Evolutionary conservation across 2,329 filamentous ascomycete species (phyloP).

Genomic region (Aspergillus hiratsukae): DNA sequence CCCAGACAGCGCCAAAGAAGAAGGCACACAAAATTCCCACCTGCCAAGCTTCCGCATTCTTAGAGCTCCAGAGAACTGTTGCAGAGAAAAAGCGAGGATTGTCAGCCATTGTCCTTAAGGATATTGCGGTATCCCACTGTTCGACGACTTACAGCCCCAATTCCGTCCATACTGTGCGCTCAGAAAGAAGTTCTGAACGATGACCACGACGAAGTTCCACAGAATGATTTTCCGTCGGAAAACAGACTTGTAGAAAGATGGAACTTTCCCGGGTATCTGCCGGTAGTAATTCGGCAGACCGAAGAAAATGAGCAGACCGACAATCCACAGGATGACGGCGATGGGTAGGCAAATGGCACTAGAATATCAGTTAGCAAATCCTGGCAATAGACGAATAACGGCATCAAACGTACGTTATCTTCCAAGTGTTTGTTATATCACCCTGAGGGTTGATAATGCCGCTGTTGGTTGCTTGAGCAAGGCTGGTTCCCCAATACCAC

Average conservation of each 20-base stretch:
- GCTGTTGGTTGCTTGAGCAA: slow-evolving; percentile 44
- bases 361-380: slow-evolving; percentile 18
- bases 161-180: slow-evolving; percentile 63
- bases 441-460: slow-evolving; percentile 37
- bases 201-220: slow-evolving; percentile 62
- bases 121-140: not conserved
- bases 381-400: no score
- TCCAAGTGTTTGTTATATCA: slow-evolving; percentile 40
- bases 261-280: slow-evolving; percentile 59
- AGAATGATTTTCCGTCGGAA: slow-evolving; percentile 60
- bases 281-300: slow-evolving; percentile 66
- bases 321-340: slow-evolving; percentile 52
- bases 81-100: not conserved
- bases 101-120: not conserved
- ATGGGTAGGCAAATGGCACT: slow-evolving; percentile 56
- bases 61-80: slow-evolving; percentile 53
- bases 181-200: slow-evolving; percentile 65
- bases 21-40: slow-evolving; percentile 49
- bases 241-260: slow-evolving; percentile 61
- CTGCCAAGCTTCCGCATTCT: slow-evolving; percentile 53
- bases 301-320: slow-evolving; percentile 53
- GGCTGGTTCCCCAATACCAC: slow-evolving; percentile 62
- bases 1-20: slow-evolving; percentile 56
- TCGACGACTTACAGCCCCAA: slow-evolving; percentile 50
- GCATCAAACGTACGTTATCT: slow-evolving; percentile 35